Evolutionary conservation across 1,284 basidiomycete species (phyloP), one percentile per base, ranked within the genome.

Genomic region (Cutaneotrichosporon sp.): DNA sequence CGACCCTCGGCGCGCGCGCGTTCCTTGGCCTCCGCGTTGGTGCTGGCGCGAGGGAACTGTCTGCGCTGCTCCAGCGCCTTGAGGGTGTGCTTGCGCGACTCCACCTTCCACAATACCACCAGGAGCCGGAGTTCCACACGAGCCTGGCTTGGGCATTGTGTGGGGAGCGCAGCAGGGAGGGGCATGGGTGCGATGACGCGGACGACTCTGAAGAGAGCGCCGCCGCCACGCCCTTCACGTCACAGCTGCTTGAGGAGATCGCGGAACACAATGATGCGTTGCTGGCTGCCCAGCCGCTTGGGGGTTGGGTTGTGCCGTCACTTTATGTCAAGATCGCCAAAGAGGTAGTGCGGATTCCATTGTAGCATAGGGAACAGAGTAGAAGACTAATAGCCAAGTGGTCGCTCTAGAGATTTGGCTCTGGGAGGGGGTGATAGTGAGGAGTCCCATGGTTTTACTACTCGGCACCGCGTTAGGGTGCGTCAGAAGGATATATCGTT

Each of bases 1-100:
- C 49, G 11, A 33, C 24, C 9, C 54, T 25, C 17, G 70, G 66
- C 7, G 66, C 67, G 1, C 57, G 72, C 29, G 70, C 63, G 2
- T 75, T 75, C 52, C 49, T 73, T 25, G 74, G 72, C 2, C 52
- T 75, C 9, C 56, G 70, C 7, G 63, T 72, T 3, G 62, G 69
- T n/a, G 70, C 71, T 6, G 74, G 74, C 4, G 55, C 61, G 9
- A 10, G 19, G 0, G 44, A 69, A 62, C 61, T 74, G 26, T 45
- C 51, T 12, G 17, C 47, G 6, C 45, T 72, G 12, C 51, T 70
- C 16, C 47, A 60, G 12, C 48, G 47, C 9, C 52, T 73, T 9
- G 61, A 69, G 42, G 70, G 64, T 2, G 57, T 70, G 25, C 54
- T 75, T 9, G 20, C 48, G 11, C 51, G 52, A 1, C 41, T 62